phyloP scores from a whole-genome alignment of 2,329 filamentous ascomycete species.

The Colletotrichum karsti region DNA sequence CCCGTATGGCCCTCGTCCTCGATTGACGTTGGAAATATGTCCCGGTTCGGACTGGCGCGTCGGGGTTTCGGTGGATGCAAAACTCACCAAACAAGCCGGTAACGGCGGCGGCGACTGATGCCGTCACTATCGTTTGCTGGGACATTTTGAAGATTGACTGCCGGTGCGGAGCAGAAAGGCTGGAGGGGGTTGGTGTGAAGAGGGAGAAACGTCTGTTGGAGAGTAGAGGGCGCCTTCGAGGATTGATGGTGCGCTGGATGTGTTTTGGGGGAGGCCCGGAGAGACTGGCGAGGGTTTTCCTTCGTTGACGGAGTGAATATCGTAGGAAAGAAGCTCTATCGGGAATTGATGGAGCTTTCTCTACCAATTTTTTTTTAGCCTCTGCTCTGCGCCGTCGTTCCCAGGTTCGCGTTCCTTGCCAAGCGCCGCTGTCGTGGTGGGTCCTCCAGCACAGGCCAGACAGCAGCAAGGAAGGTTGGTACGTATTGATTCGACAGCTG shows the following conservation, averaged over 20 bases:
- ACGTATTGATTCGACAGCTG: constrained; percentile 11
- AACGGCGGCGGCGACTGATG: constrained; percentile 68
- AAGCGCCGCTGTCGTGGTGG: constrained; percentile 14
- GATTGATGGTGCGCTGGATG: constrained; percentile 2
- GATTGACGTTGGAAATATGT: not conserved
- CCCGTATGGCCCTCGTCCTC: constrained; percentile 9
- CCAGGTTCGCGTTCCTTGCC: constrained; percentile 25
- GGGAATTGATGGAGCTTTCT: constrained; percentile 28
- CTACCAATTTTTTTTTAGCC: constrained; percentile 33
- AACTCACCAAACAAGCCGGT: constrained; percentile 67
- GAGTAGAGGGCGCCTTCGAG: not conserved
- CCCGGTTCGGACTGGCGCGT: not conserved
- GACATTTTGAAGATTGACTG: constrained; percentile 16
- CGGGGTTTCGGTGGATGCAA: constrained; percentile 1
- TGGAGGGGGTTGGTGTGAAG: not conserved
- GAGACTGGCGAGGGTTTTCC: not conserved
- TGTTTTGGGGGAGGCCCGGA: not conserved
- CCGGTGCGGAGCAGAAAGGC: constrained; percentile 28
- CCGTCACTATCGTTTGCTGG: constrained; percentile 65
- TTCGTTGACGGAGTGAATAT: constrained; percentile 22
- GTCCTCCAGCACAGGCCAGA: constrained; percentile 16
- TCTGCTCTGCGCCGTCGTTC: constrained; percentile 27
- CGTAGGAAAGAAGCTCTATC: constrained; percentile 27
- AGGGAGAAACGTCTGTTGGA: not conserved
- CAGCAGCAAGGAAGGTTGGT: too few relatives aligned